phyloP scores from a whole-genome alignment of 2,329 filamentous ascomycete genomes.

The Clathrospora elynae region DNA sequence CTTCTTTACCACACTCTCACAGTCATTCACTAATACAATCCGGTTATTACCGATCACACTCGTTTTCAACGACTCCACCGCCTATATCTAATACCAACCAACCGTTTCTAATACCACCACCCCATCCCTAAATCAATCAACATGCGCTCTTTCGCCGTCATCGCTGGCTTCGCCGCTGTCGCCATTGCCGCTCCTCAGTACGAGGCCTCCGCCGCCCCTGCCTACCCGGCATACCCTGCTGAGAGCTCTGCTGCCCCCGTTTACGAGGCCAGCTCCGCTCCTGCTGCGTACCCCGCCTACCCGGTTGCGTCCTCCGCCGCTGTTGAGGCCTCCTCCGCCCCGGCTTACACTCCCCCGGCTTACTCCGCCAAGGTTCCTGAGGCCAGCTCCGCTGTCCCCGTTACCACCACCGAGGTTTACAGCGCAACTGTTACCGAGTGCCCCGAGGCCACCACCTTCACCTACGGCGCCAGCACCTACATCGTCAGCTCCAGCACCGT shows the following conservation, averaged over 20 bases:
- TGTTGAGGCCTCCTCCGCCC: background rate
- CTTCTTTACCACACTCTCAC: slow-evolving; percentile 48
- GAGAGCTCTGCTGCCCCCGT: slow-evolving; percentile 5
- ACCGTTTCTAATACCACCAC: slow-evolving; percentile 40
- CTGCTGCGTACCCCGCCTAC: slow-evolving; percentile 8
- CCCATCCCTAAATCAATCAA: slow-evolving; percentile 39
- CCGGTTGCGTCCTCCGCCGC: slow-evolving; percentile 1
- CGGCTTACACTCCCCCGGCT: slow-evolving; percentile 1
- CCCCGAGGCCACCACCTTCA: slow-evolving; percentile 33
- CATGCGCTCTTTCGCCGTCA: slow-evolving; percentile 47
- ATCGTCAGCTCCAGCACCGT: slow-evolving; percentile 42
- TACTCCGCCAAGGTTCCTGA: slow-evolving; percentile 5
- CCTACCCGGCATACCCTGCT: slow-evolving; percentile 12
- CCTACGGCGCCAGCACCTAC: slow-evolving; percentile 40
- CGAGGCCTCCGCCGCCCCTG: slow-evolving; percentile 15
- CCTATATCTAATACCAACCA: slow-evolving; percentile 45
- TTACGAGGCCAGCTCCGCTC: slow-evolving; percentile 3
- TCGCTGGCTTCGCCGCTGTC: slow-evolving; percentile 40
- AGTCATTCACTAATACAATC: slow-evolving; percentile 42
- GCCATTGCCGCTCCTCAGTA: slow-evolving; percentile 31
- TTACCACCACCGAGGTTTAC: slow-evolving; percentile 35
- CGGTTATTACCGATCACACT: slow-evolving; percentile 50
- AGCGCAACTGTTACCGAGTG: slow-evolving; percentile 32
- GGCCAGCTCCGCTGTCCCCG: slow-evolving; percentile 2
- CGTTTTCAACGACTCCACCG: slow-evolving; percentile 43